Evolutionary conservation across 768 basidiomycete genomes (phyloP).

Genomic region (Suillus paluster): DNA sequence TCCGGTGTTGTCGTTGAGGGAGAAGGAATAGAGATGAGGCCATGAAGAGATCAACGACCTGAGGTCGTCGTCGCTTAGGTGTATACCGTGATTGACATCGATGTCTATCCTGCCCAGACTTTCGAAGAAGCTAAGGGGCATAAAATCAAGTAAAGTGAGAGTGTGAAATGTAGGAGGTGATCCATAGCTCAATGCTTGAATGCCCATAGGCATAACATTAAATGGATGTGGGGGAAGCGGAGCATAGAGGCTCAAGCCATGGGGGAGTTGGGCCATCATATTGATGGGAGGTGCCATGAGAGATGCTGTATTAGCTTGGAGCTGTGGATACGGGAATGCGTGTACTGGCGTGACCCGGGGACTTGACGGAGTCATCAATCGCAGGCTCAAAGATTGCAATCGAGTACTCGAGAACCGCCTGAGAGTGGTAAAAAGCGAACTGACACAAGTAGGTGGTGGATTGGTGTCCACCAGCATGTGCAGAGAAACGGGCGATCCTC

Average conservation of each 20-base stretch:
- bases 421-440: conserved; percentile 3
- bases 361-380: not conserved
- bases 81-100: conserved; percentile 5
- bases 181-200: too few species aligned
- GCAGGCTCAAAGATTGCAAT: conserved; percentile 1
- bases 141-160: conserved; percentile 2
- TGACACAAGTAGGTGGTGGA: not conserved
- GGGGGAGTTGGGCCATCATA: not conserved
- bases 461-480: not conserved
- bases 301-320: not conserved
- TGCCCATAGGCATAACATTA: not conserved
- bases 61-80: not conserved
- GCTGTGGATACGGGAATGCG: not conserved
- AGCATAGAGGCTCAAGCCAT: not conserved
- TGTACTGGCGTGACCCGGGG: not conserved
- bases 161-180: not conserved
- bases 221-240: not conserved
- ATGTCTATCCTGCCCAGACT: conserved; percentile 4
- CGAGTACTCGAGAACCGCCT: not conserved
- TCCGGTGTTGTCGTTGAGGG: conserved; percentile 2
- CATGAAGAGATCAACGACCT: not conserved
- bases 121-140: conserved; percentile 7
- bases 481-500: conserved; percentile 3
- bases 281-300: not conserved
- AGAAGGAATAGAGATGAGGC: conserved; percentile 6